Percentiles rank a stretch among this genome's conserved stretches.
phyloP scores from a whole-genome alignment of 495 filamentous ascomycete species.

The Aspergillus conjunctus region DNA sequence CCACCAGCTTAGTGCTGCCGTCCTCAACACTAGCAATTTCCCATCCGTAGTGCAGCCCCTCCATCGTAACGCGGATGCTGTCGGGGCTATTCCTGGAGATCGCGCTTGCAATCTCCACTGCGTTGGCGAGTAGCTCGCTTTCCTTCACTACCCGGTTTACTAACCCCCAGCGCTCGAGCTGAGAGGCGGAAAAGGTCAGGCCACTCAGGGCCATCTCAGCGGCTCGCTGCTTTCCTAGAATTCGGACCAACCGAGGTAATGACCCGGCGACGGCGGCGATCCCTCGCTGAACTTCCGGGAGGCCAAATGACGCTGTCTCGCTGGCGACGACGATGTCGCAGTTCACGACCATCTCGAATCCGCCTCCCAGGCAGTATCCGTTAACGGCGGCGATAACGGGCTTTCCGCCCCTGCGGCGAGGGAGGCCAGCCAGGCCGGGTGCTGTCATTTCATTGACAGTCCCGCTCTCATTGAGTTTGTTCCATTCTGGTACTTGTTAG shows the following conservation, averaged over 20 bases:
- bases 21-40: slow-evolving; percentile 65
- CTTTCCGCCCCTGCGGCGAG: slow-evolving; percentile 50
- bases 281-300: slow-evolving; percentile 71
- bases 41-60: slow-evolving; percentile 69
- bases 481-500: slow-evolving; percentile 39
- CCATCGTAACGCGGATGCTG: slow-evolving; percentile 64
- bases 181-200: slow-evolving; percentile 54
- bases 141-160: slow-evolving; percentile 17
- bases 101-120: slow-evolving; percentile 13
- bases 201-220: slow-evolving; percentile 72
- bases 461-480: slow-evolving; percentile 37
- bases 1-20: slow-evolving; percentile 58
- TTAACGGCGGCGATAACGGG: slow-evolving; percentile 77
- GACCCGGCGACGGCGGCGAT: slow-evolving; percentile 71
- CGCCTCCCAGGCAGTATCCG: slow-evolving; percentile 74
- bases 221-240: slow-evolving; percentile 66
- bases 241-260: slow-evolving; percentile 70
- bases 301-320: slow-evolving; percentile 54
- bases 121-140: slow-evolving; percentile 7
- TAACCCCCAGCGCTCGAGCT: slow-evolving; percentile 65
- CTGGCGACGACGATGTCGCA: slow-evolving; percentile 69
- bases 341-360: slow-evolving; percentile 72
- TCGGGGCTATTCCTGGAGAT: slow-evolving; percentile 52
- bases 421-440: slow-evolving; percentile 57
- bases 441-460: slow-evolving; percentile 47